Percentiles rank a stretch among this genome's conserved stretches.
phyloP scores from a whole-genome alignment of 176 grass and related monocot genomes.

The Oryza coarctata region DNA sequence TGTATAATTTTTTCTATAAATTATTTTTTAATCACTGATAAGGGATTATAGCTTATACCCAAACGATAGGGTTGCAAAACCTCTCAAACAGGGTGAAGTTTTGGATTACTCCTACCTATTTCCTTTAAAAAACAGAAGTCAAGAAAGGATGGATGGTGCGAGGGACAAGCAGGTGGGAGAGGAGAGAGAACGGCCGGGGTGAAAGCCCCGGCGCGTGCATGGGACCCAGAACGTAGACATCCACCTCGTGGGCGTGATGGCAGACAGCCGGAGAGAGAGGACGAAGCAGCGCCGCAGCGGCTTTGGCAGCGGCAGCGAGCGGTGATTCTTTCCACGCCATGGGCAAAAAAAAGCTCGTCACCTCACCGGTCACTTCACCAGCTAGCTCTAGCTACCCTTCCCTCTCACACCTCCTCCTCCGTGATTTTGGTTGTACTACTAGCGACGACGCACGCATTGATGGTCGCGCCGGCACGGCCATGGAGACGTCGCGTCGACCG shows the following conservation, averaged over 20 bases:
- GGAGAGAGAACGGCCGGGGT: not conserved
- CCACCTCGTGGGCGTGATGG: constrained; percentile 51
- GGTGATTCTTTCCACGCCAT: constrained; percentile 13
- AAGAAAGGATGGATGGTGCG: not conserved
- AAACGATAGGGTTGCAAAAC: no score
- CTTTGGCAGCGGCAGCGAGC: not conserved
- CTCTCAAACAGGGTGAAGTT: no score
- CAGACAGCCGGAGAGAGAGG: not conserved
- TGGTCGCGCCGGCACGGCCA: not conserved
- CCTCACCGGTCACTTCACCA: constrained; percentile 45
- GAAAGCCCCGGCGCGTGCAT: no score
- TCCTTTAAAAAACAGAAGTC: not conserved
- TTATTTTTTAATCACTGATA: no score
- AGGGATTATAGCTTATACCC: no score
- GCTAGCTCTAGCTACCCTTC: not conserved
- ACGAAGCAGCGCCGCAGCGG: not conserved
- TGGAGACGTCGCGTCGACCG: constrained; percentile 34
- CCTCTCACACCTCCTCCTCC: not conserved
- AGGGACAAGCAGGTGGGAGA: not conserved
- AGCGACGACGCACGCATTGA: not conserved
- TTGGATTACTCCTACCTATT: no score
- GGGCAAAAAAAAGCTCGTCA: constrained; percentile 36
- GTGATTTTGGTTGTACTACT: not conserved
- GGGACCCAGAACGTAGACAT: constrained; percentile 41
- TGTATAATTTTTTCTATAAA: no score